Conservation (phyloP, 768 basidiomycete species). For the Psilocybe tampanensis region DNA sequence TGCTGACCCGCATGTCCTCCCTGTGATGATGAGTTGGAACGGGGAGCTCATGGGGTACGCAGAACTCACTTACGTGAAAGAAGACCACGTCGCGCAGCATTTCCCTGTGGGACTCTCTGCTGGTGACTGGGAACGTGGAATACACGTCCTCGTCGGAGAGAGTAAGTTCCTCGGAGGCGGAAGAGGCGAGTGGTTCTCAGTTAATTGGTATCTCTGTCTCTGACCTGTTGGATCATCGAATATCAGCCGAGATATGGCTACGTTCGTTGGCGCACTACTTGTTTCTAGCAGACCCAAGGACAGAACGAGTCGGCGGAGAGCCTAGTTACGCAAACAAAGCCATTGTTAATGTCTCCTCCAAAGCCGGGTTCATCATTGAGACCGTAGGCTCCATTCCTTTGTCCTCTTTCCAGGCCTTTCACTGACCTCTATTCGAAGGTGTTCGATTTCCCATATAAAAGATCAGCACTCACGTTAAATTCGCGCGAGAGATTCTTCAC, state of each 20-base stretch:
- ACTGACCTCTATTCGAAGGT: slow-evolving; percentile 16
- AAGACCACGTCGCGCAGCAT: slow-evolving; percentile 35
- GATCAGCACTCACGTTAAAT: slow-evolving; percentile 29
- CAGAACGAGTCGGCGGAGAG: slow-evolving; percentile 43
- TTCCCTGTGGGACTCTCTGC: slow-evolving; percentile 23
- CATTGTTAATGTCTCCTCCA: slow-evolving; percentile 22
- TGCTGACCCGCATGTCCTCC: slow-evolving; percentile 39
- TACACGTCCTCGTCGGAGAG: slow-evolving; percentile 51
- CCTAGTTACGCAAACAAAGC: slow-evolving; percentile 34
- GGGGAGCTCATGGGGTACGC: slow-evolving; percentile 44
- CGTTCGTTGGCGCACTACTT: slow-evolving; percentile 41
- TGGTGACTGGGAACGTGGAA: slow-evolving; percentile 35
- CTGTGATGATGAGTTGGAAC: slow-evolving; percentile 51
- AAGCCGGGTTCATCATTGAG: slow-evolving; percentile 27
- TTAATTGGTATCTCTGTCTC: background rate
- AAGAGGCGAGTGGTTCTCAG: slow-evolving; percentile 34
- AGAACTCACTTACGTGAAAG: slow-evolving; percentile 50
- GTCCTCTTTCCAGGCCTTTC: background rate
- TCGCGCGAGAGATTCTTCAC: slow-evolving; percentile 36
- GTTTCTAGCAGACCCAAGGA: slow-evolving; percentile 46
- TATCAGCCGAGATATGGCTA: slow-evolving; percentile 35
- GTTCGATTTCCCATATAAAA: slow-evolving; percentile 38
- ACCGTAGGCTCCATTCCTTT: slow-evolving; percentile 18
- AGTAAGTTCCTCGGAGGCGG: slow-evolving; percentile 44
- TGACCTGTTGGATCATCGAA: background rate